Conservation (phyloP, 805 yeast genomes). For the Wickerhamiella slavikovae region DNA sequence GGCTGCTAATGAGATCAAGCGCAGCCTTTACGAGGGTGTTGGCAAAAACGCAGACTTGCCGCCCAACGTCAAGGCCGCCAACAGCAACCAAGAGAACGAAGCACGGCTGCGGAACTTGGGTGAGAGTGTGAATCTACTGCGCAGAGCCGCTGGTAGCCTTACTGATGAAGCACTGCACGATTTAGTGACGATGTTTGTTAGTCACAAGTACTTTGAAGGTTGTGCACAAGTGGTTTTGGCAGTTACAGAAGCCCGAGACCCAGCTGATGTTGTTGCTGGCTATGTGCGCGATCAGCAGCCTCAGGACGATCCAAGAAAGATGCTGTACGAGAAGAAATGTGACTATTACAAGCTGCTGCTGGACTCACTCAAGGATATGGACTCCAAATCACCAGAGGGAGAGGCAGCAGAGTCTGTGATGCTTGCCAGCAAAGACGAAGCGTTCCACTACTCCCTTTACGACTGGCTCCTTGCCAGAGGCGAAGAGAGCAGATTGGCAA, state of each 20-base stretch:
- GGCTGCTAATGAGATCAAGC: constrained; percentile 10
- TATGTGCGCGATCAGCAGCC: constrained; percentile 32
- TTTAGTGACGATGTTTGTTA: constrained; percentile 57
- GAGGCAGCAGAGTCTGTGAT: constrained; percentile 50
- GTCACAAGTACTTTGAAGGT: constrained; percentile 60
- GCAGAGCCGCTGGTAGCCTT: constrained; percentile 59
- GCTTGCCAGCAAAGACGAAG: constrained; percentile 51
- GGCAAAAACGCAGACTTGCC: constrained; percentile 15
- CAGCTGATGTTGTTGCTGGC: constrained; percentile 35
- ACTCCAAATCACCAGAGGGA: constrained; percentile 30
- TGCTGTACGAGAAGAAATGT: constrained; percentile 30
- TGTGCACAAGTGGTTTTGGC: constrained; percentile 67
- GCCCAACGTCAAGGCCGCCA: neutral
- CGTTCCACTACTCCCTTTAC: constrained; percentile 82
- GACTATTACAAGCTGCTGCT: constrained; percentile 56
- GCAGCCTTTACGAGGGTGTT: no score
- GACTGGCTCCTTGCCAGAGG: constrained; percentile 79
- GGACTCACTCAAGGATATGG: constrained; percentile 51
- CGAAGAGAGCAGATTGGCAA: constrained; percentile 53
- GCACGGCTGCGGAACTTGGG: constrained; percentile 42
- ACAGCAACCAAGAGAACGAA: constrained; percentile 36
- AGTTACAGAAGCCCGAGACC: constrained; percentile 50
- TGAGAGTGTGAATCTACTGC: constrained; percentile 56
- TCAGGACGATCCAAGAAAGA: constrained; percentile 30
- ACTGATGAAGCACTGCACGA: constrained; percentile 64